These are phyloP conservation scores for Tetradesmus lagerheimii DNA, from an alignment of 139 green algal genomes.

Conservation along the genomic window DNA sequence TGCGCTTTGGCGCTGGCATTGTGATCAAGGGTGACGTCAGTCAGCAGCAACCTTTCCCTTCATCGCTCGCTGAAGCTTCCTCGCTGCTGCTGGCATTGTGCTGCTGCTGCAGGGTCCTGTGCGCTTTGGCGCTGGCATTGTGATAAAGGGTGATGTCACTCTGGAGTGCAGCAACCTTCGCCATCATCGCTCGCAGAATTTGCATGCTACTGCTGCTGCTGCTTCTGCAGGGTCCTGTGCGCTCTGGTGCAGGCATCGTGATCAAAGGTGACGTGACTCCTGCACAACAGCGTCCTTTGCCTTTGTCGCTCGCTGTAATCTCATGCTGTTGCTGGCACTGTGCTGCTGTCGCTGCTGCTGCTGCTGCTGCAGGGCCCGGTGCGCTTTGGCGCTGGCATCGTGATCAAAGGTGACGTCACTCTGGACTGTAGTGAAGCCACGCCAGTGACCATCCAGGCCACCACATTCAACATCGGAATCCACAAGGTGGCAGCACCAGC, in stretches of 20 bases:
- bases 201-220: background rate
- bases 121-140: conserved; percentile 62
- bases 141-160: conserved; percentile 70
- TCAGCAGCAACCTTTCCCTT: no score
- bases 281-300: no score
- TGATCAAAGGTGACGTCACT: conserved; percentile 70
- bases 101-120: conserved; percentile 65
- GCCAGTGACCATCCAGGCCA: background rate
- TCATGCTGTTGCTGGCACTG: no score
- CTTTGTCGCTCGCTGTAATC: no score
- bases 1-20: conserved; percentile 66
- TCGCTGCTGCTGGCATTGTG: no score
- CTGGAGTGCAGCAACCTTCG: conserved; percentile 47
- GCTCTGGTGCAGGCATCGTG: conserved; percentile 62
- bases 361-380: conserved; percentile 61
- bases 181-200: background rate
- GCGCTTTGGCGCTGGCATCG: conserved; percentile 62
- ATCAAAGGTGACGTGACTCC: conserved; percentile 72
- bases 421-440: conserved; percentile 49
- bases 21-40: conserved; percentile 71
- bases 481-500: conserved; percentile 29
- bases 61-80: no score
- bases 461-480: background rate
- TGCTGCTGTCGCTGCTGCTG: no score
- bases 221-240: conserved; percentile 69